Conservation (phyloP, 768 basidiomycete genomes). For the Rubroboletus satanas region DNA sequence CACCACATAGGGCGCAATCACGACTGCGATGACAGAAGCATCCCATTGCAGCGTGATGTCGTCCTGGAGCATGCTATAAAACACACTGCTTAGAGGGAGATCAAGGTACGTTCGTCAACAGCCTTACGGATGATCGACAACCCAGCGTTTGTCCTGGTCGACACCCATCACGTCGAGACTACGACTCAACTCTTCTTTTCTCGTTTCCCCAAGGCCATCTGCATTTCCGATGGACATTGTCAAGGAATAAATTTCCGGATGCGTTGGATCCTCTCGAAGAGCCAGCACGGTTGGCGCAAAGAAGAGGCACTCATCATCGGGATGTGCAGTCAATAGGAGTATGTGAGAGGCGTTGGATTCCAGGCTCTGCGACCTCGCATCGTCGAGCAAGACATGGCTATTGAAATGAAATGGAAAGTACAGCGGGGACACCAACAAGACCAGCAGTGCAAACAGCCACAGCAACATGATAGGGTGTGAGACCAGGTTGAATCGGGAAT, state of each 20-base stretch:
- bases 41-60: conserved; percentile 70
- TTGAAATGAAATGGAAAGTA: conserved; percentile 27
- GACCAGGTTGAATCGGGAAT: conserved; percentile 13
- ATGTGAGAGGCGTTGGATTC: conserved; percentile 27
- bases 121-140: conserved; percentile 72
- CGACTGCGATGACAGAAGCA: conserved; percentile 49
- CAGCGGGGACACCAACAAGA: conserved; percentile 20
- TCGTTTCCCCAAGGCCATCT: conserved; percentile 63
- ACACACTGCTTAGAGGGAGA: conserved; percentile 16
- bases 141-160: conserved; percentile 45
- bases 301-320: conserved; percentile 94
- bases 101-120: neutral
- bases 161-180: conserved; percentile 73
- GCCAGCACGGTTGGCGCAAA: conserved; percentile 80
- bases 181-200: conserved; percentile 54
- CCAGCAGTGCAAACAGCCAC: conserved; percentile 15
- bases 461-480: conserved; percentile 9
- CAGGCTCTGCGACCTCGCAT: neutral
- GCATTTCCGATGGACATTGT: conserved; percentile 81
- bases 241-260: conserved; percentile 49
- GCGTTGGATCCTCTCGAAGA: conserved; percentile 31
- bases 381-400: conserved; percentile 16
- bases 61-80: conserved; percentile 64
- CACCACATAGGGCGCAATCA: conserved; percentile 56
- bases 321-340: conserved; percentile 84